Evolutionary conservation across 306 rosid species (phyloP).

Genomic region (Argentina anserina): DNA sequence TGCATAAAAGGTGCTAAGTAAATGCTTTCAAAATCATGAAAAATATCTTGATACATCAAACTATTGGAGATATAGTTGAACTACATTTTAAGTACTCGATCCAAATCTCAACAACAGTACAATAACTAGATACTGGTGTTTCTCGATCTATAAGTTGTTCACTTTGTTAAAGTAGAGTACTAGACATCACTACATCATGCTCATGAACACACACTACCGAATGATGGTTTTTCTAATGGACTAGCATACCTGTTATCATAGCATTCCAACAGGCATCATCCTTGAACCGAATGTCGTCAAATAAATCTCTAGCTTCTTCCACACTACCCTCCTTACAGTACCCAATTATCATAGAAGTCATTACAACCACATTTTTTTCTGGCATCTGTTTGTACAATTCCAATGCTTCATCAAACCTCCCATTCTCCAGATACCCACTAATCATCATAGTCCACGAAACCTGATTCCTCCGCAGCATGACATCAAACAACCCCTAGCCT

Average conservation of each 20-base stretch:
- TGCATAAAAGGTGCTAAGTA: neutral
- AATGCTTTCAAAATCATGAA: neutral
- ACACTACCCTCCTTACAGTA: constrained; percentile 45
- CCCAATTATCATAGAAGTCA: constrained; percentile 50
- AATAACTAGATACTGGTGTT: no score
- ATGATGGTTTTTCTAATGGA: neutral
- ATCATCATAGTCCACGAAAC: constrained; percentile 57
- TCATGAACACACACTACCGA: neutral
- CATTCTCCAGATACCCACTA: constrained; percentile 45
- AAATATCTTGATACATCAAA: neutral
- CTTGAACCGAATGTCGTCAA: constrained; percentile 32
- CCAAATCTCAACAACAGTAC: no score
- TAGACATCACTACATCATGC: no score
- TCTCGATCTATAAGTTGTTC: no score
- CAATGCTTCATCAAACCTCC: constrained; percentile 44
- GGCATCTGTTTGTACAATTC: constrained; percentile 47
- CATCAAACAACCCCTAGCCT: constrained; percentile 46
- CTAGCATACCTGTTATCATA: constrained; percentile 43
- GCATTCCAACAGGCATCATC: constrained; percentile 53
- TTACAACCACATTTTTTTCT: constrained; percentile 33
- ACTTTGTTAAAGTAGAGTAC: no score
- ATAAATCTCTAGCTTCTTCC: constrained; percentile 41
- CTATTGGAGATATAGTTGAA: no score
- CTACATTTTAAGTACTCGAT: no score
- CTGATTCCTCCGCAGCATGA: constrained; percentile 32